A percentile compares a stretch with the other conserved stretches of the same genome.
phyloP scores from a whole-genome alignment of 2,329 filamentous ascomycete genomes.

The Cladosporium halotolerans region DNA sequence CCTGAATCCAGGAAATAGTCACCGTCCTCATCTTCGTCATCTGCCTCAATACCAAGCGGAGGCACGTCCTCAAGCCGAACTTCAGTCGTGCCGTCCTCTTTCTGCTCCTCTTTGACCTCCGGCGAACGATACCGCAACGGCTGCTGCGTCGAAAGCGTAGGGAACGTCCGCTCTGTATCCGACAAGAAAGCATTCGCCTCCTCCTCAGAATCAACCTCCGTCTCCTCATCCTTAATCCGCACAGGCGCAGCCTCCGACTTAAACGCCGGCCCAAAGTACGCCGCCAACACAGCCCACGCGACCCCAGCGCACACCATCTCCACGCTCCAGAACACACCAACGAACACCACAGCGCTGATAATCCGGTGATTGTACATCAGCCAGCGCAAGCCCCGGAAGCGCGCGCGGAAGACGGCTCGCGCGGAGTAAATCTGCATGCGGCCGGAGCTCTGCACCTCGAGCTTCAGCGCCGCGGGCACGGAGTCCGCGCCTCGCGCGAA shows the following conservation, averaged over 20 bases:
- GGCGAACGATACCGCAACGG: conserved; percentile 30
- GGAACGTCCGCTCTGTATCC: conserved; percentile 45
- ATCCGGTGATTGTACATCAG: conserved; percentile 81
- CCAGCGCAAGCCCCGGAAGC: conserved; percentile 69
- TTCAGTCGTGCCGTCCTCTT: conserved; percentile 15
- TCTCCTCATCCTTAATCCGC: conserved; percentile 22
- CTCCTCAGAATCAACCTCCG: conserved; percentile 2
- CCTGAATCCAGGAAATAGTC: conserved; percentile 42
- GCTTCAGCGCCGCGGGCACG: conserved; percentile 47
- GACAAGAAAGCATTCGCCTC: conserved; percentile 30
- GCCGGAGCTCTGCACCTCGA: conserved; percentile 65
- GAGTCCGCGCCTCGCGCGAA: conserved; percentile 54
- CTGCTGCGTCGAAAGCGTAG: conserved; percentile 39
- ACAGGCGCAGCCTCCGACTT: conserved; percentile 12
- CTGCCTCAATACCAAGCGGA: conserved; percentile 19
- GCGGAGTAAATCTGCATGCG: conserved; percentile 69
- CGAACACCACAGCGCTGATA: conserved; percentile 62
- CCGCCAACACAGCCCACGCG: conserved; percentile 56
- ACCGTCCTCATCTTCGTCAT: conserved; percentile 41
- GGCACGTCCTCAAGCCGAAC: background rate
- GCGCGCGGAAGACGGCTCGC: conserved; percentile 63
- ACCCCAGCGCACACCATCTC: conserved; percentile 62
- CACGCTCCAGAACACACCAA: conserved; percentile 66
- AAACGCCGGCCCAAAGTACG: conserved; percentile 28
- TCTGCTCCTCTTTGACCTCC: conserved; percentile 26